Conservation (phyloP, 345 rosid genomes). For the Trapa incisa region DNA sequence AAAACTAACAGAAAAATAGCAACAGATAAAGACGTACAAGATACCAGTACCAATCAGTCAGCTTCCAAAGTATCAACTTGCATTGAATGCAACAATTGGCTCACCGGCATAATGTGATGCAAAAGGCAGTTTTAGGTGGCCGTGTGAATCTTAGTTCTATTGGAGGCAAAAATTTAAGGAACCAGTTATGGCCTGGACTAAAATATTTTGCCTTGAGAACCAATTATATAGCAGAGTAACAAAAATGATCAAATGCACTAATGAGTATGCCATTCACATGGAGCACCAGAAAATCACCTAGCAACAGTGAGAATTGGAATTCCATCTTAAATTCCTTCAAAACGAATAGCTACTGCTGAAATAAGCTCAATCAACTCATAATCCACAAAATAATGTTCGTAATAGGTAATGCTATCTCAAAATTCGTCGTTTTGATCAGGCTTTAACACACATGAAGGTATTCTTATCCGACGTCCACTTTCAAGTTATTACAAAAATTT, state of each 20-base stretch:
- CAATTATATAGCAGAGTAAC: too few species aligned
- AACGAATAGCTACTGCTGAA: neutral
- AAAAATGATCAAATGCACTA: too few species aligned
- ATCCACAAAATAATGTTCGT: neutral
- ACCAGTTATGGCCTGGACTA: too few species aligned
- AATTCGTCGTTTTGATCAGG: neutral
- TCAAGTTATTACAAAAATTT: neutral
- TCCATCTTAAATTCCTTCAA: neutral
- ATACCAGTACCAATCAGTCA: neutral
- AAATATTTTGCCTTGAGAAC: too few species aligned
- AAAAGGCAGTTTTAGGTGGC: too few species aligned
- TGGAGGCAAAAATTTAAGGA: too few species aligned
- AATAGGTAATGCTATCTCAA: neutral
- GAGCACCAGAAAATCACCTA: too few species aligned
- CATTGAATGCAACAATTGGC: neutral
- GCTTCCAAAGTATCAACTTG: neutral
- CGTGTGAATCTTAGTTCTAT: too few species aligned
- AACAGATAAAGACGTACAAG: neutral
- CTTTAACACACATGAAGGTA: neutral
- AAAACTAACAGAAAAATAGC: neutral
- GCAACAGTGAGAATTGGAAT: neutral
- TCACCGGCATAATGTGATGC: too few species aligned
- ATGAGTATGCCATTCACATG: too few species aligned
- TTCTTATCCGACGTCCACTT: neutral
- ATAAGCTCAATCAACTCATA: neutral